These are phyloP conservation scores for Quercus phellos DNA, from an alignment of 331 rosid species.

Conservation along the genomic window DNA sequence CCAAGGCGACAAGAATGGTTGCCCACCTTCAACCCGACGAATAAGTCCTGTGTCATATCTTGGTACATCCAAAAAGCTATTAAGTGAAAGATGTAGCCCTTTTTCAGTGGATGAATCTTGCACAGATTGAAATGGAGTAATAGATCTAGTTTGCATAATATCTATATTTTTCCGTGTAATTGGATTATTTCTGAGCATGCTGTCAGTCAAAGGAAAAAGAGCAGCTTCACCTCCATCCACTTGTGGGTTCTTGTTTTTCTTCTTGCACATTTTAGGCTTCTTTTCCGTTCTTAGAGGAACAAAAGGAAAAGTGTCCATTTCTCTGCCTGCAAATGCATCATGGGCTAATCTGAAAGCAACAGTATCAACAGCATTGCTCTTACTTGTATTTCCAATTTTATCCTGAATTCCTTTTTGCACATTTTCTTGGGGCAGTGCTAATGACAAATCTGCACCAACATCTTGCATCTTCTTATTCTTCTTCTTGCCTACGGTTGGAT, in stretches of 20 bases:
- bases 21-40: conserved; percentile 46
- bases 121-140: conserved; percentile 33
- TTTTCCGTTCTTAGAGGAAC: conserved; percentile 38
- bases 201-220: conserved; percentile 32
- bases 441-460: conserved; percentile 32
- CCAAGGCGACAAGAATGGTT: conserved; percentile 39
- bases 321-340: conserved; percentile 29
- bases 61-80: conserved; percentile 38
- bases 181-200: conserved; percentile 28
- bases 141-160: conserved; percentile 34
- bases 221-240: conserved; percentile 37
- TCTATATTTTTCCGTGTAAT: conserved; percentile 40
- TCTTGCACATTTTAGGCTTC: conserved; percentile 43
- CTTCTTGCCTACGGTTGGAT: conserved; percentile 43
- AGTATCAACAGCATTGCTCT: conserved; percentile 24
- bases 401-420: conserved; percentile 32
- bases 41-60: conserved; percentile 42
- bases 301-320: conserved; percentile 37
- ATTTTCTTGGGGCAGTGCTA: conserved; percentile 33
- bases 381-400: conserved; percentile 26
- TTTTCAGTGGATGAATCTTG: conserved; percentile 38
- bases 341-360: conserved; percentile 29
- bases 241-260: conserved; percentile 54
- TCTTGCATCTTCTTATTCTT: conserved; percentile 49
- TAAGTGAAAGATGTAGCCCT: conserved; percentile 62